phyloP scores from a whole-genome alignment of 2,329 filamentous ascomycete species.

The Aspergillus sp. region DNA sequence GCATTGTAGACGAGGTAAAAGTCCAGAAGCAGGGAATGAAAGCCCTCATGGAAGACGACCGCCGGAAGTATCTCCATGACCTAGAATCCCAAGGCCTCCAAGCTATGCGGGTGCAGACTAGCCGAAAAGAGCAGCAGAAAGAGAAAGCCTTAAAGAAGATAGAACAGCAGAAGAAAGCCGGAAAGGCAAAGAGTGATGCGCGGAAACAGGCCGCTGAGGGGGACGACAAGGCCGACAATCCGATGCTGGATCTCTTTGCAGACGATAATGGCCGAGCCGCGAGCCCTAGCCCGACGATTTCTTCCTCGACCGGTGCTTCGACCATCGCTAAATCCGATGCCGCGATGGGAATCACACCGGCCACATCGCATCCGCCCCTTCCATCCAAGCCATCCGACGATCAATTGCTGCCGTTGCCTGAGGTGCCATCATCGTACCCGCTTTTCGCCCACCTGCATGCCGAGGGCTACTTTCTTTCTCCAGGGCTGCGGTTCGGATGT shows the following conservation, averaged over 20 bases:
- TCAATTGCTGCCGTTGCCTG: slow-evolving; percentile 28
- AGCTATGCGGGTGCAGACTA: slow-evolving; percentile 46
- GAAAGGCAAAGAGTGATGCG: slow-evolving; percentile 22
- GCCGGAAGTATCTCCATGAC: slow-evolving; percentile 59
- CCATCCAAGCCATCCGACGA: slow-evolving; percentile 29
- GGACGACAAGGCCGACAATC: slow-evolving; percentile 8
- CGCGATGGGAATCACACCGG: slow-evolving; percentile 46
- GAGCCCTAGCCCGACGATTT: slow-evolving; percentile 3
- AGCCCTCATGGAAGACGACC: slow-evolving; percentile 57
- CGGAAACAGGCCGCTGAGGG: slow-evolving; percentile 12
- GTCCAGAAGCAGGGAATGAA: slow-evolving; percentile 67
- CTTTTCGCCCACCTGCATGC: slow-evolving; percentile 79
- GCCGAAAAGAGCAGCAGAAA: slow-evolving; percentile 51
- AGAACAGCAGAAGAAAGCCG: slow-evolving; percentile 38
- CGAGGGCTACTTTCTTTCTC: slow-evolving; percentile 81
- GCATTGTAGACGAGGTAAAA: slow-evolving; percentile 74
- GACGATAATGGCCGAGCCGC: slow-evolving; percentile 7
- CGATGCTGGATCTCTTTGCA: slow-evolving; percentile 26
- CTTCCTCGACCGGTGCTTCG: slow-evolving; percentile 16
- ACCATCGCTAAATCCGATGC: slow-evolving; percentile 15
- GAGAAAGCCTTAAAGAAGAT: slow-evolving; percentile 52
- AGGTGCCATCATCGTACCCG: slow-evolving; percentile 59
- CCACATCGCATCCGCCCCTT: slow-evolving; percentile 50
- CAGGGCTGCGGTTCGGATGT: slow-evolving; percentile 90
- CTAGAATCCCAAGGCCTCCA: slow-evolving; percentile 56